These are phyloP conservation scores for Coriolopsis trogii DNA, from an alignment of 1,284 basidiomycete species.

Conservation along the genomic window DNA sequence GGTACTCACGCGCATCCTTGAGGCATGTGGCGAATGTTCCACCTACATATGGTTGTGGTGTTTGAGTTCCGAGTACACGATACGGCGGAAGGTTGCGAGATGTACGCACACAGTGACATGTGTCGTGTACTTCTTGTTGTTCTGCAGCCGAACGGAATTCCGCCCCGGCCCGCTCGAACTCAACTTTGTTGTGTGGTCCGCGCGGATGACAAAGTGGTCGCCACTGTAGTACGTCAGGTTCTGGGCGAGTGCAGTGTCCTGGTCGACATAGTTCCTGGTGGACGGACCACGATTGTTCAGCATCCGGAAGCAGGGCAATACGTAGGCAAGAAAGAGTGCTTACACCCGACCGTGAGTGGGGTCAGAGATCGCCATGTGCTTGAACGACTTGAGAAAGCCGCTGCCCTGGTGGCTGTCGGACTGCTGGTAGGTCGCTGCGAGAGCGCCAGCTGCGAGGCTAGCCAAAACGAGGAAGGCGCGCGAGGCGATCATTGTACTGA, in stretches of 20 bases:
- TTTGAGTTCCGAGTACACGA: background rate
- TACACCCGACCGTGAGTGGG: conserved; percentile 65
- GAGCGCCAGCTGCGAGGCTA: conserved; percentile 13
- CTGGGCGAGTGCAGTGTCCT: conserved; percentile 32
- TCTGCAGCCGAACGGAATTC: conserved; percentile 59
- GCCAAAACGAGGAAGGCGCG: conserved; percentile 10
- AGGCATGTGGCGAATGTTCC: conserved; percentile 58
- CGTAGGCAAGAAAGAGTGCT: conserved; percentile 24
- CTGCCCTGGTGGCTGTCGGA: conserved; percentile 48
- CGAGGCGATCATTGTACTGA: conserved; percentile 15
- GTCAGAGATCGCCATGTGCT: conserved; percentile 51
- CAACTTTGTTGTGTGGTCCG: conserved; percentile 52
- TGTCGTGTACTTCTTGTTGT: conserved; percentile 52
- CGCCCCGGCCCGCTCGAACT: conserved; percentile 52
- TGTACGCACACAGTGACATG: conserved; percentile 59
- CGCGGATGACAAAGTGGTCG: conserved; percentile 43
- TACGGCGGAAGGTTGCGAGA: too few species aligned
- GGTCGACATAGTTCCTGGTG: conserved; percentile 37
- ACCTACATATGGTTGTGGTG: conserved; percentile 38
- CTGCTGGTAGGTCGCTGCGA: conserved; percentile 40
- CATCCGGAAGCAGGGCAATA: background rate
- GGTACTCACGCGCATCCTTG: conserved; percentile 64
- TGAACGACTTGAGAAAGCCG: conserved; percentile 51
- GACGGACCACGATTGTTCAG: background rate
- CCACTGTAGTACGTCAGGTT: conserved; percentile 34